Conservation (phyloP, 306 rosid genomes). For the Luffa acutangula region DNA sequence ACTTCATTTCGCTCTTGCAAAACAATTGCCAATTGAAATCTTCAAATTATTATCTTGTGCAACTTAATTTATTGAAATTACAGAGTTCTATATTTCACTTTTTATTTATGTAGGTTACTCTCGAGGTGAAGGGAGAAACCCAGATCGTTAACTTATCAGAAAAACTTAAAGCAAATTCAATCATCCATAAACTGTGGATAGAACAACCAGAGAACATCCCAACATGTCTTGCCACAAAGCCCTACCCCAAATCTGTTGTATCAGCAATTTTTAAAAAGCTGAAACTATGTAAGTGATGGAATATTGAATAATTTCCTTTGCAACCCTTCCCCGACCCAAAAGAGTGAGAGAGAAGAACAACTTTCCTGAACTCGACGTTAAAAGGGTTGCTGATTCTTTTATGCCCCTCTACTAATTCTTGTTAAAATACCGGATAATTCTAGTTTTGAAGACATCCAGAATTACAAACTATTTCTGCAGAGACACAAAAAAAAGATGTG, state of each 20-base stretch:
- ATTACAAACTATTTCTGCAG: background rate
- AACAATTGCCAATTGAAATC: background rate
- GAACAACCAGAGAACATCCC: constrained; percentile 80
- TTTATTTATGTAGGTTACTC: constrained; percentile 44
- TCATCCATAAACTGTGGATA: constrained; percentile 65
- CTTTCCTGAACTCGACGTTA: background rate
- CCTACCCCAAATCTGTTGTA: constrained; percentile 57
- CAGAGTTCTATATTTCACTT: background rate
- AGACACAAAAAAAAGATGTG: background rate
- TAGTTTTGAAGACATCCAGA: background rate
- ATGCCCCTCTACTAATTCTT: background rate
- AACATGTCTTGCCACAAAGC: constrained; percentile 80
- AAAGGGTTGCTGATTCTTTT: background rate
- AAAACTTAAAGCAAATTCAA: constrained; percentile 51
- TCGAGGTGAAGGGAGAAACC: constrained; percentile 74
- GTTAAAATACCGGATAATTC: background rate
- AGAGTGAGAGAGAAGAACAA: background rate
- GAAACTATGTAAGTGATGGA: constrained; percentile 68
- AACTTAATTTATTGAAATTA: background rate
- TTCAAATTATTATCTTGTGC: background rate
- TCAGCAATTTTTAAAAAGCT: constrained; percentile 59
- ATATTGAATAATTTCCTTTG: background rate
- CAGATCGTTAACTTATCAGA: constrained; percentile 59
- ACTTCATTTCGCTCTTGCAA: background rate
- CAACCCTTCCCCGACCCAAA: background rate